These are phyloP conservation scores for Endoconidiophora laricicola DNA, from an alignment of 2,329 filamentous ascomycete genomes.

Conservation along the genomic window DNA sequence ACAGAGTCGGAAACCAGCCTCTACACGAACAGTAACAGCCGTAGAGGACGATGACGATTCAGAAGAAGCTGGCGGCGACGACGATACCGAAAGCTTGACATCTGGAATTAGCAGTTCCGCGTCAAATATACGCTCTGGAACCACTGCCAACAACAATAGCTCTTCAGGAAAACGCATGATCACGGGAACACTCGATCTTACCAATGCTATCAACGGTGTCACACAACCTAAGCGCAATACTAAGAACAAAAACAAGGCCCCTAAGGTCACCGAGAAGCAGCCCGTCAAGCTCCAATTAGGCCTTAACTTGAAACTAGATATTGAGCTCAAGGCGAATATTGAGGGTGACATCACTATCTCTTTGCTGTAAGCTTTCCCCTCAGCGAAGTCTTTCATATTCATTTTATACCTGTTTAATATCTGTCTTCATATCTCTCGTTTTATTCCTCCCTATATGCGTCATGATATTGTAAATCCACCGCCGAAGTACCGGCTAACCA, in stretches of 20 bases:
- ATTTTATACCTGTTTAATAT: not conserved
- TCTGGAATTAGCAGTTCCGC: not conserved
- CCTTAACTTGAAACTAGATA: conserved; percentile 60
- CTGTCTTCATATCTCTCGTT: not conserved
- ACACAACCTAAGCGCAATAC: conserved; percentile 5
- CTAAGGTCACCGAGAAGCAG: conserved; percentile 6
- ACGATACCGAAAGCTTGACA: conserved; percentile 1
- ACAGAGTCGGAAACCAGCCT: not conserved
- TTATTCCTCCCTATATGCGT: too few relatives aligned
- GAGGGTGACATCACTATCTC: conserved; percentile 58
- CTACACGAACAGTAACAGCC: not conserved
- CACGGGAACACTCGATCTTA: conserved; percentile 3
- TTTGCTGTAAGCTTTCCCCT: conserved; percentile 33
- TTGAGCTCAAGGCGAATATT: conserved; percentile 62
- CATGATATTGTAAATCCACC: too few relatives aligned
- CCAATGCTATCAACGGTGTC: not conserved
- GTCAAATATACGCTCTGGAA: too few relatives aligned
- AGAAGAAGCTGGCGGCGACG: not conserved
- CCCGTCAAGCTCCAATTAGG: conserved; percentile 40
- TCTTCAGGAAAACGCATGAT: conserved; percentile 1
- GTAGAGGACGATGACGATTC: not conserved
- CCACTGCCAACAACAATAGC: too few relatives aligned
- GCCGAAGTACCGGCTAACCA: too few relatives aligned
- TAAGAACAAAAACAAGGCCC: conserved; percentile 3
- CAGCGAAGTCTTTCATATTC: not conserved